Conservation (phyloP, 2,329 filamentous ascomycete species). For the Alternaria sp. region DNA sequence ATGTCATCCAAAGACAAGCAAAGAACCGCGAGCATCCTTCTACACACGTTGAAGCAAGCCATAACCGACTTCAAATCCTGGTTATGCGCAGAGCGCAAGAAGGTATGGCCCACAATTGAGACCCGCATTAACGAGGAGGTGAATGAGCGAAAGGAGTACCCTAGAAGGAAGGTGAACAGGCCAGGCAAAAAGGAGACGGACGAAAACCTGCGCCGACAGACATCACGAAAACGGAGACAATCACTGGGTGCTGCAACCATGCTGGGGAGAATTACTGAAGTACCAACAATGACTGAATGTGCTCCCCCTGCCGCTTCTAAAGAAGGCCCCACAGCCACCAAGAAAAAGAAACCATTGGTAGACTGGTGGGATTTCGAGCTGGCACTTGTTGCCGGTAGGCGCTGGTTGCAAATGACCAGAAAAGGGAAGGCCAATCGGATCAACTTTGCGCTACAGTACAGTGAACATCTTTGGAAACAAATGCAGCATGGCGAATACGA, state of each 20-base stretch:
- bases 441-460: neutral
- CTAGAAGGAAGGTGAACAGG: neutral
- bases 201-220: neutral
- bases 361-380: neutral
- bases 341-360: neutral
- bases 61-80: neutral
- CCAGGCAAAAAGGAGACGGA: neutral
- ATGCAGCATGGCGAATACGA: neutral
- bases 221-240: neutral
- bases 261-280: neutral
- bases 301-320: too few relatives aligned
- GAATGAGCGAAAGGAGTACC: neutral
- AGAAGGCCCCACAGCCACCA: fast-evolving
- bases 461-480: fast-evolving
- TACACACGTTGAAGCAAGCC: neutral
- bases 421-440: neutral
- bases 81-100: neutral
- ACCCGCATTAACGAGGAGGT: neutral
- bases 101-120: neutral
- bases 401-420: neutral
- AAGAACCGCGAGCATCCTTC: fast-evolving
- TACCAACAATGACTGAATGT: neutral
- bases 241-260: neutral
- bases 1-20: neutral
- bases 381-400: neutral